Evolutionary conservation across 768 basidiomycete species (phyloP).

Genomic region (Mycena galericulata): DNA sequence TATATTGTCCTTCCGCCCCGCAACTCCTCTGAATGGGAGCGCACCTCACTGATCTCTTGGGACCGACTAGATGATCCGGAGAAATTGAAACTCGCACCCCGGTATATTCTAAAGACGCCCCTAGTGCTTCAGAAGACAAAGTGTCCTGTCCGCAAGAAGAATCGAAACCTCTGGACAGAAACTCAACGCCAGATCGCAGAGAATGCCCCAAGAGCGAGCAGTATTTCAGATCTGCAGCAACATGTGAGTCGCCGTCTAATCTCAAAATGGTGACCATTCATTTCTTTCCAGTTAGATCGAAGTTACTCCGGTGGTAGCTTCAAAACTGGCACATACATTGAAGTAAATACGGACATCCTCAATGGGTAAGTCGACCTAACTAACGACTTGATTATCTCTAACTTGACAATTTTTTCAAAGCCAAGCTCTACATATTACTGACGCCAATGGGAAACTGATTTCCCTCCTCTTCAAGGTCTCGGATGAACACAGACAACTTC

Average conservation of each 20-base stretch:
- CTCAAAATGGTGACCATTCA: too few species aligned
- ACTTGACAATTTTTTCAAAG: neutral
- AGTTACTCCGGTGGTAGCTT: too few species aligned
- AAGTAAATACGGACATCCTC: slow-evolving; percentile 2
- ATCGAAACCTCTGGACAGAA: neutral
- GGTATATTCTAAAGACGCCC: neutral
- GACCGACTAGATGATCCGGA: neutral
- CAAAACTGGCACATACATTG: neutral
- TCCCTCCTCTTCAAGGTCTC: neutral
- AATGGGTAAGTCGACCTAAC: neutral
- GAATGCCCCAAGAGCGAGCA: neutral
- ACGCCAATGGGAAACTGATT: slow-evolving; percentile 6
- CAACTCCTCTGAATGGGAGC: too few species aligned
- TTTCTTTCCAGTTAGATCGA: too few species aligned
- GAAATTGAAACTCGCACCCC: neutral
- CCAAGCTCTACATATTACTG: neutral
- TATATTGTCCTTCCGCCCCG: too few species aligned
- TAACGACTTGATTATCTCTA: neutral
- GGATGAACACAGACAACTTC: neutral
- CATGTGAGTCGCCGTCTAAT: too few species aligned
- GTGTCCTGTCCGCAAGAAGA: neutral
- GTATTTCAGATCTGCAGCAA: neutral
- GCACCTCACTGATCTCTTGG: neutral
- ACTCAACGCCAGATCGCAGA: neutral
- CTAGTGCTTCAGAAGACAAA: neutral